Base-by-base conservation (phyloP, 2,329 filamentous ascomycete genomes). In the Diaporthe capsici region DNA sequence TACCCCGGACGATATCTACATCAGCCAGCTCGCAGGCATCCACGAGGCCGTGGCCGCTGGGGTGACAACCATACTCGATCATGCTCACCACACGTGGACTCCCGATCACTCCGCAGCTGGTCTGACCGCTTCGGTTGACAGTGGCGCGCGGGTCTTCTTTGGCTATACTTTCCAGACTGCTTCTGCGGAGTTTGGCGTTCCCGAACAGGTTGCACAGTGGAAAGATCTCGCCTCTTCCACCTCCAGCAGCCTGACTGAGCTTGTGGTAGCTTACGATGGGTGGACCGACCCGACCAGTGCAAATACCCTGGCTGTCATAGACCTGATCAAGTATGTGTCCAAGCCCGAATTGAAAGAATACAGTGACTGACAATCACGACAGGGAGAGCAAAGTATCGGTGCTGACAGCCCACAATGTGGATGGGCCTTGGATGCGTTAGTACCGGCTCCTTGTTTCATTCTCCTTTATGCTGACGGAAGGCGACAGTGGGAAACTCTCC, bases 31-130 rank as follows among this genome's bases (percentile, higher is more conserved):
- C 0, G 81, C 85, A 0, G 88, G 88, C 0, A 79, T 89, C 2
- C 84, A 88, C 2, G 89, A 91, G 76, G 83, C 85, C 0, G 78
- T 90, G 17, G 86, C 89, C 49, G 87, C 86, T 0, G 89, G 89
- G 4, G 88, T 89, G 12, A 91, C 89, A 0, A 88, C 87, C 0
- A 84, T 84, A 0, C 82, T 91, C 0, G 89, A 91, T 71, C 88
- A 90, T 67, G 88, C 89, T 0, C 87, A 88, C 49, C 84, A 87
- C 47, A 89, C 84, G 0, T 89, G 85, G 84, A 85, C 83, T 10
- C 51, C 51, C 15, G 71, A 72, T 2, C 57, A 65, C 25, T 28
- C 53, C n/a, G 44, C 44, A 3, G 63, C 63, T 2, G 63, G 63
- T 3, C 10, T 67, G 44, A n/a, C 4, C 3, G 63, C 63, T 22